A percentile compares a stretch with the other conserved stretches of the same genome.
These are phyloP conservation scores for Ophioceras dolichostomum DNA, from an alignment of 2,329 filamentous ascomycete genomes.

Conservation along the genomic window DNA sequence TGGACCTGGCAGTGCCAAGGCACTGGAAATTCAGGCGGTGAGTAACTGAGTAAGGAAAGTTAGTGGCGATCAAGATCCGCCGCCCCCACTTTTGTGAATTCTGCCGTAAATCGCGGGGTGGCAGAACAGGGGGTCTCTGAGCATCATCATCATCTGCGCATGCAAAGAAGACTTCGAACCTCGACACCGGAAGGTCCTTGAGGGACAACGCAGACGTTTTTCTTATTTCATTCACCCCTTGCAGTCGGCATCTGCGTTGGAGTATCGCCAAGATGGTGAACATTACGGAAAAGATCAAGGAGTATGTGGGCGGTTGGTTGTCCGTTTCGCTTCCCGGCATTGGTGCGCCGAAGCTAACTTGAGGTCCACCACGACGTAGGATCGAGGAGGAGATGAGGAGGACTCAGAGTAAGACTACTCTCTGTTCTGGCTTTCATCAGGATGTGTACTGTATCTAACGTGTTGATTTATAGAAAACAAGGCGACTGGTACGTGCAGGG, in stretches of 20 bases:
- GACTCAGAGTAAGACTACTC: constrained; percentile 74
- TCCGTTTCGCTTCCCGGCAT: no score
- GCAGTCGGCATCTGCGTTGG: neutral
- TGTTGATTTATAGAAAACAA: constrained; percentile 66
- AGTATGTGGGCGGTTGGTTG: no score
- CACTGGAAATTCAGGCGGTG: no score
- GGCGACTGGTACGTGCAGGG: constrained; percentile 83
- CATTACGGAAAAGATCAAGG: constrained; percentile 99
- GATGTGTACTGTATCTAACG: neutral
- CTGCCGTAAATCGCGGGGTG: no score
- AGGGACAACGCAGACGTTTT: neutral
- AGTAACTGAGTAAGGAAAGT: no score
- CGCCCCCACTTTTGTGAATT: no score
- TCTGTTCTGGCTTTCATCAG: neutral
- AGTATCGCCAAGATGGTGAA: constrained; percentile 70
- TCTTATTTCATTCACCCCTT: neutral
- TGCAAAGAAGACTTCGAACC: no score
- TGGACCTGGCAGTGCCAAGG: no score
- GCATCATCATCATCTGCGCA: no score
- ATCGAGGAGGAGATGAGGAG: constrained; percentile 99
- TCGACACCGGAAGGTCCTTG: neutral
- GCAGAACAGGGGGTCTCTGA: no score
- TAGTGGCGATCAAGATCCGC: no score
- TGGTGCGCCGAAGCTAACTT: no score
- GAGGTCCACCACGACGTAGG: constrained; percentile 42